Percentiles rank a stretch among this genome's conserved stretches.
These are phyloP conservation scores for Geranomyces variabilis DNA, from an alignment of 192 early-diverging fungal species.

Conservation along the genomic window DNA sequence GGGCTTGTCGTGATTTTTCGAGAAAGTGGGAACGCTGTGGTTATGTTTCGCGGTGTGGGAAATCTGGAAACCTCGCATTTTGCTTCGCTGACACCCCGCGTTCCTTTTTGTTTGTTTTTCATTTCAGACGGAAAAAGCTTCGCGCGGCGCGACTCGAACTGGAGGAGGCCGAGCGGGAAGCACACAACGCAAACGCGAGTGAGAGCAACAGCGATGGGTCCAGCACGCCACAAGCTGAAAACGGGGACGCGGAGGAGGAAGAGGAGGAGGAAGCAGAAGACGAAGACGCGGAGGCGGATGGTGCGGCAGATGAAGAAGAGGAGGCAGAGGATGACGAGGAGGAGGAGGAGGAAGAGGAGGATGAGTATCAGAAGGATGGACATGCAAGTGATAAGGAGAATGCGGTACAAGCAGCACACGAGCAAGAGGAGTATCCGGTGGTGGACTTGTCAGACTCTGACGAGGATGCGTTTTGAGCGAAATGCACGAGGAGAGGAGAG, in stretches of 20 bases:
- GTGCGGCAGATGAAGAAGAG: background rate
- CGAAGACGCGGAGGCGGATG: background rate
- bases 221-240: background rate
- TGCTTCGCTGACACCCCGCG: background rate
- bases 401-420: background rate
- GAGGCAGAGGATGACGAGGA: background rate
- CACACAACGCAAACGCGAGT: background rate
- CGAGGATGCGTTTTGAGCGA: no score
- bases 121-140: background rate
- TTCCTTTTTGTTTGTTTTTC: background rate
- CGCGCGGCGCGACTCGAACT: background rate
- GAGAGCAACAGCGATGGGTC: background rate
- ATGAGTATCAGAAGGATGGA: background rate
- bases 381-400: background rate
- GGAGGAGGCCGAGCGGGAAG: conserved; percentile 5
- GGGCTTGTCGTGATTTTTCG: no score
- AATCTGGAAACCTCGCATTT: no score
- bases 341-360: conserved; percentile 10
- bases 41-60: no score
- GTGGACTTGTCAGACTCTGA: no score
- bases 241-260: background rate
- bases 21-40: no score
- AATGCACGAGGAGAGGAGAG: no score
- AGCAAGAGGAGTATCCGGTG: background rate
- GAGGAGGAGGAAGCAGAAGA: conserved; percentile 3